Evolutionary conservation across 306 rosid genomes (phyloP).

Genomic region (Prunus campanulata): DNA sequence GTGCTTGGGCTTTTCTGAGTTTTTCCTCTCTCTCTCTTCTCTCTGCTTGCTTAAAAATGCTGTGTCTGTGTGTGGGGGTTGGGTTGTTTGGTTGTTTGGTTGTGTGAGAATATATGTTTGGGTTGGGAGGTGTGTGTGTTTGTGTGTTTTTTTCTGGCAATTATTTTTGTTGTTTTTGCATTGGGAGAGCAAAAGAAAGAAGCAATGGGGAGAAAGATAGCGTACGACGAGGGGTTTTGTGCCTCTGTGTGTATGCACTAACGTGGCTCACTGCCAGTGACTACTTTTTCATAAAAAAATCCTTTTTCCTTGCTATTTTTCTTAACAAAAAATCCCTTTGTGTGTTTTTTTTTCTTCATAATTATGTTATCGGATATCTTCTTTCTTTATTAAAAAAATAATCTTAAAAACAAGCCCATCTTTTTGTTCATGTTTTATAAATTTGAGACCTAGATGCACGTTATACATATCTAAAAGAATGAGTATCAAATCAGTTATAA

Average conservation of each 20-base stretch:
- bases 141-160: constrained; percentile 15
- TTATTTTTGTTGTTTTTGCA: constrained; percentile 16
- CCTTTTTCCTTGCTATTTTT: background rate
- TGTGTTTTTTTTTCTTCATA: background rate
- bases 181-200: background rate
- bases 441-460: background rate
- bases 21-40: constrained; percentile 2
- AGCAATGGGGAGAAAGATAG: background rate
- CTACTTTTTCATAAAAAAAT: background rate
- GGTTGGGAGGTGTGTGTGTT: constrained; percentile 2
- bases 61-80: background rate
- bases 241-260: background rate
- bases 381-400: background rate
- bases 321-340: background rate
- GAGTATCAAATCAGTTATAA: too few species aligned
- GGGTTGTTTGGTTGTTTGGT: constrained; percentile 15
- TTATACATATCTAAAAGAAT: too few species aligned
- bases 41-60: background rate
- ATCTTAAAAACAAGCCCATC: background rate
- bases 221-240: background rate
- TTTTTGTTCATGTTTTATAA: background rate
- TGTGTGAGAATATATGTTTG: constrained; percentile 15
- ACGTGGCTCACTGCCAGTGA: constrained; percentile 17
- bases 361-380: background rate
- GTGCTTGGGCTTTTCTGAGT: constrained; percentile 2